Evolutionary conservation across 176 grass and related monocot species (phyloP), one percentile per base, ranked within the genome.

Genomic region (Lolium multiflorum): DNA sequence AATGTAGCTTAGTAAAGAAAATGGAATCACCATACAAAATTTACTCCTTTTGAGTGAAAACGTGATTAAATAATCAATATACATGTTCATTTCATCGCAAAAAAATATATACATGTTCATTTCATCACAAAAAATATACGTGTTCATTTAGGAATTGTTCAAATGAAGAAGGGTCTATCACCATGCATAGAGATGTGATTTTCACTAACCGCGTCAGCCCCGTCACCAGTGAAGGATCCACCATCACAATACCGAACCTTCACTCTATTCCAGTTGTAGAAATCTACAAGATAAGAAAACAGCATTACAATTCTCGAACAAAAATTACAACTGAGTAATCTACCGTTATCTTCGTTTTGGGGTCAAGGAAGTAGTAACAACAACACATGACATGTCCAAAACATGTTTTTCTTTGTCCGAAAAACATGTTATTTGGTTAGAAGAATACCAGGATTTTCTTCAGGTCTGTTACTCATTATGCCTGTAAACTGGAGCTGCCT

Each of bases 191-290:
- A 11, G 70, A 76, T 10, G 60, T 35, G 54, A 35, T 81, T 68
- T 87, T 81, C 80, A 91, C 92, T 61, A 85, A 99, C 97, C 90
- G 78, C 62, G 58, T 96, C 81, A 73, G 92, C 91, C 47, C 89
- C 65, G 44, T 99, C 97, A 60, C 94, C 97, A 8, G 87, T 94
- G 64, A 99, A 97, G 11, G 92, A 99, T 92, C 78, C 92, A 25
- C 97, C 97, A 25, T 99, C 97, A 35, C 97, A 99, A 70, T 99
- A 99, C 18, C 97, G 90, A 81, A 99, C 85, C 74, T 97, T 99
- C 52, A 94, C 97, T 90, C 94, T 94, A 38, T 99, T 99, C 97
- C 97, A 99, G 85, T 93, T 99, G 77, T 97, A 97, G 86, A 99
- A 99, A 73, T 99, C 97, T 99, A 74, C 67, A 15, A 80, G 71